Evolutionary conservation across 805 yeast genomes (phyloP).

Genomic region (Saturnispora dispora): DNA sequence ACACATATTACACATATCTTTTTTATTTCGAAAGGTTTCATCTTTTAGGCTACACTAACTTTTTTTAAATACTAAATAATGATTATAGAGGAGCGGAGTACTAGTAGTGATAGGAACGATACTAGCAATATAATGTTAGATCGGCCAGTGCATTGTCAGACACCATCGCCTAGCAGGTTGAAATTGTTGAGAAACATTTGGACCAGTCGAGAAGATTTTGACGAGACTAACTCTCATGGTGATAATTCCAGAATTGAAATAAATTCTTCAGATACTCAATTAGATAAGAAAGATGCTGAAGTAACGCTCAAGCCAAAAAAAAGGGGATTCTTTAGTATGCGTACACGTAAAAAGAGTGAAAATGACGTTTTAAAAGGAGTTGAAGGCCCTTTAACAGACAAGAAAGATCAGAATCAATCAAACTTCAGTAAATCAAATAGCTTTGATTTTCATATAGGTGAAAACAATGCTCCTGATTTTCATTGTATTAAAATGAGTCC

Average conservation of each 20-base stretch:
- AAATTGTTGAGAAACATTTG: not conserved
- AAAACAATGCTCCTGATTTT: not conserved
- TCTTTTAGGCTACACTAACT: not conserved
- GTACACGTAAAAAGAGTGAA: constrained; percentile 4
- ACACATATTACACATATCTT: not conserved
- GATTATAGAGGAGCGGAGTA: not conserved
- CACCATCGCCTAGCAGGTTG: not conserved
- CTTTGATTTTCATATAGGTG: not conserved
- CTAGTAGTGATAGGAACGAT: not conserved
- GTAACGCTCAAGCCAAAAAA: not conserved
- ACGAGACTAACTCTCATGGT: not conserved
- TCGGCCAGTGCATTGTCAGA: not conserved
- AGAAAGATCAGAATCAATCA: not conserved
- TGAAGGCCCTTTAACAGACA: constrained; percentile 12
- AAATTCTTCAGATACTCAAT: not conserved
- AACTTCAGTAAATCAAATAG: not conserved
- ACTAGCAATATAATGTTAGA: not conserved
- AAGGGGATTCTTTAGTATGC: constrained; percentile 5
- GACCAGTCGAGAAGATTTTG: not conserved
- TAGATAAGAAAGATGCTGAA: not conserved
- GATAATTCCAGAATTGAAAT: not conserved
- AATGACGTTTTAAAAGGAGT: not conserved
- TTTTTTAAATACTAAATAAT: not conserved
- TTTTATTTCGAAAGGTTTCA: not conserved
- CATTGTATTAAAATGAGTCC: constrained; percentile 6